Evolutionary conservation across 1,284 basidiomycete genomes (phyloP).

Genomic region (Papiliotrema flavescens): DNA sequence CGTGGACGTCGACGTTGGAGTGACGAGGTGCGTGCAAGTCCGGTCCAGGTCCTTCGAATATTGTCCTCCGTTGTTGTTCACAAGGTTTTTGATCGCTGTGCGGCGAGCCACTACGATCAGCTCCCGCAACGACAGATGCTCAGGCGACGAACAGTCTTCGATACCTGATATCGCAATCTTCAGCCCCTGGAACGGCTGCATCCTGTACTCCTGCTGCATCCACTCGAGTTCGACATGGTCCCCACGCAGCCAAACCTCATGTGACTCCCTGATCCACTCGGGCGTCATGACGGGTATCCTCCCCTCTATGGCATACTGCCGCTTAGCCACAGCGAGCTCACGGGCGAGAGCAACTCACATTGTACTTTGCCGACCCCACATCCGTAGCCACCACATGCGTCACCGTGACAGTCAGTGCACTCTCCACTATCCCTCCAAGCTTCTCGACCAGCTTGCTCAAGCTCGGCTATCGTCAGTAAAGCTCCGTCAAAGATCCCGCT

Average conservation of each 20-base stretch:
- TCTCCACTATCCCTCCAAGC: slow-evolving; percentile 37
- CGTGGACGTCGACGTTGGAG: slow-evolving; percentile 33
- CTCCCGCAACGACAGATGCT: neutral
- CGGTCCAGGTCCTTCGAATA: slow-evolving; percentile 46
- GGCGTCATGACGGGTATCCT: slow-evolving; percentile 38
- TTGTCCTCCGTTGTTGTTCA: slow-evolving; percentile 34
- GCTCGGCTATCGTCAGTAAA: slow-evolving; percentile 1
- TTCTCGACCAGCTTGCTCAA: slow-evolving; percentile 26
- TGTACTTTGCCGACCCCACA: slow-evolving; percentile 37
- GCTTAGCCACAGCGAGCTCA: neutral
- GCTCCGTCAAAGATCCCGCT: neutral
- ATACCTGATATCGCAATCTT: slow-evolving; percentile 42
- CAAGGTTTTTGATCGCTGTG: slow-evolving; percentile 34
- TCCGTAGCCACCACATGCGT: slow-evolving; percentile 41
- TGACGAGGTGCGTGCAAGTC: slow-evolving; percentile 44
- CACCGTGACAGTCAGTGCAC: slow-evolving; percentile 36
- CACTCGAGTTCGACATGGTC: slow-evolving; percentile 28
- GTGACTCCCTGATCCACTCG: slow-evolving; percentile 34
- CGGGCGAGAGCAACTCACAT: slow-evolving; percentile 22
- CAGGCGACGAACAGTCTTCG: slow-evolving; percentile 22
- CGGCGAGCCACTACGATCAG: slow-evolving; percentile 34
- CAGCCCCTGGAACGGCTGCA: slow-evolving; percentile 37
- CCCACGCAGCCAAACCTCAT: slow-evolving; percentile 29
- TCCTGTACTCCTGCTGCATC: slow-evolving; percentile 21
- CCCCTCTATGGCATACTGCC: slow-evolving; percentile 42